phyloP scores from a whole-genome alignment of 2,329 filamentous ascomycete species.

The Colletotrichum somersetense region DNA sequence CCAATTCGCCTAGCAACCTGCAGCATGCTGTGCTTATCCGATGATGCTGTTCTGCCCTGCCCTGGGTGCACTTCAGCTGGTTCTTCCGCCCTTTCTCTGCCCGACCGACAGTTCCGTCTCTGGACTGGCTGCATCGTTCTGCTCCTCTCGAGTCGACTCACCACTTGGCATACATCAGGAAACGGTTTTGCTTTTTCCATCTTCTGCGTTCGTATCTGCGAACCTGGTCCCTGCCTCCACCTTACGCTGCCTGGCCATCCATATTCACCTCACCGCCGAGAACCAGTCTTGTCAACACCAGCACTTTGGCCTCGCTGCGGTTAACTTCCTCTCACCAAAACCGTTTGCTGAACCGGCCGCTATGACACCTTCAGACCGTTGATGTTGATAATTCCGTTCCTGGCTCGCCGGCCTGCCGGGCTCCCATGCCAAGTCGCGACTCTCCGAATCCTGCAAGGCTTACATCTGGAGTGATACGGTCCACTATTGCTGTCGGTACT shows the following conservation, averaged over 20 bases:
- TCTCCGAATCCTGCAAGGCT: conserved; percentile 10
- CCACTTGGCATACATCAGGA: background rate
- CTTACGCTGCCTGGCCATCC: conserved; percentile 9
- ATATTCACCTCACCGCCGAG: conserved; percentile 28
- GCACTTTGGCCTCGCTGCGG: background rate
- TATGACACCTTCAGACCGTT: background rate
- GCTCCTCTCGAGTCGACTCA: conserved; percentile 9
- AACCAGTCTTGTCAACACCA: background rate
- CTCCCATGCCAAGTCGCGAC: conserved; percentile 4
- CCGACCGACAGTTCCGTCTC: conserved; percentile 3
- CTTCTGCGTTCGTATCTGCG: conserved; percentile 21
- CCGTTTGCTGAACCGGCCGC: background rate
- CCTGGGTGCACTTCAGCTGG: background rate
- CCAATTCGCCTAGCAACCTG: conserved; percentile 25
- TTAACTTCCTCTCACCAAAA: background rate
- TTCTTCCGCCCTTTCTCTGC: background rate
- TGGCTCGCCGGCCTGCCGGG: background rate
- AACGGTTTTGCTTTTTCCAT: conserved; percentile 16
- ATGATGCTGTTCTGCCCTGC: conserved; percentile 1
- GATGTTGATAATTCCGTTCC: background rate
- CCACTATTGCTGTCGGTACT: background rate
- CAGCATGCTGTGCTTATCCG: conserved; percentile 3
- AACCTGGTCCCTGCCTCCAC: conserved; percentile 4
- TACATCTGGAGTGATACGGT: background rate
- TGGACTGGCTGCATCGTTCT: background rate